phyloP scores from a whole-genome alignment of 179 eudicot species.

The Beta corolliflora region DNA sequence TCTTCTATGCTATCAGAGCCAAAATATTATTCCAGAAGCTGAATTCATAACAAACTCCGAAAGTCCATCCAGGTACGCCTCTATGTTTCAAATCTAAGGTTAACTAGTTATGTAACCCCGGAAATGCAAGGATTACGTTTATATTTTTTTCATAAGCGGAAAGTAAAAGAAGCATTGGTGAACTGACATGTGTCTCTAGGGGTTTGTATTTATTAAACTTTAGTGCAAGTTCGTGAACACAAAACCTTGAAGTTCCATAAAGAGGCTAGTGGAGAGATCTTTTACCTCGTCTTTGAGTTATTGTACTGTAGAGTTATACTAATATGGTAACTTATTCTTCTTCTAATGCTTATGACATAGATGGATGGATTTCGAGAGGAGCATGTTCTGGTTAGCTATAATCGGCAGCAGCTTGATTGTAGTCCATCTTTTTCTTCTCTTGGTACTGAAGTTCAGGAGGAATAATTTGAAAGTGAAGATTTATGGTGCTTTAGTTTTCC shows the following conservation, averaged over 20 bases:
- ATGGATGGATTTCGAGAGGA: conserved; percentile 79
- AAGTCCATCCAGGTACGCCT: conserved; percentile 60
- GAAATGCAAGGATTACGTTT: no score
- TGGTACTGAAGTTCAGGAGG: conserved; percentile 53
- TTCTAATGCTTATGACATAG: conserved; percentile 37
- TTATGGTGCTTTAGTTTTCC: conserved; percentile 71
- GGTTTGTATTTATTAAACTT: no score
- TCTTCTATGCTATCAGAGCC: conserved; percentile 51
- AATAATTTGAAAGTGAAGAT: conserved; percentile 41
- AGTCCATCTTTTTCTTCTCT: conserved; percentile 51
- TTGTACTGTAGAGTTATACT: not conserved
- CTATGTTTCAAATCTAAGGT: conserved; percentile 1
- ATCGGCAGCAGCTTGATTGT: conserved; percentile 65
- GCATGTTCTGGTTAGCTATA: conserved; percentile 86
- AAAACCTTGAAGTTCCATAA: not conserved
- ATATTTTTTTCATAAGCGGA: no score
- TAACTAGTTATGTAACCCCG: no score
- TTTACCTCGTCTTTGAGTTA: not conserved
- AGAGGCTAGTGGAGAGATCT: not conserved
- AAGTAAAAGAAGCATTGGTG: no score
- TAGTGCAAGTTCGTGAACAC: not conserved
- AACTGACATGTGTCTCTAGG: no score
- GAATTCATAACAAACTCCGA: conserved; percentile 48
- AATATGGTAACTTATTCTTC: not conserved
- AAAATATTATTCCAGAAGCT: conserved; percentile 63